Conservation (phyloP, 345 rosid species). For the Citrus reticulata region DNA sequence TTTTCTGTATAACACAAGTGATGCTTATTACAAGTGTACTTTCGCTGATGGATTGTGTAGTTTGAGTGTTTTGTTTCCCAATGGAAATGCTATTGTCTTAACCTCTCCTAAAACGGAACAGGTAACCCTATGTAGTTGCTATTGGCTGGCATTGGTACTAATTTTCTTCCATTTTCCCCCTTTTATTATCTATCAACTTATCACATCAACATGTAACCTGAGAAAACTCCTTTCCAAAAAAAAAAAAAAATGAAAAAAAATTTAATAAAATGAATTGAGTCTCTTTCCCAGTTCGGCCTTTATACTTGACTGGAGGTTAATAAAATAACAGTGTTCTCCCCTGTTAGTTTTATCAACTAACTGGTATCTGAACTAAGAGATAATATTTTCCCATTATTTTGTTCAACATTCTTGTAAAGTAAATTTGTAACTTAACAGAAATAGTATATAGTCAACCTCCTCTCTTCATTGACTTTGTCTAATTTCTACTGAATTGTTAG, state of each 20-base stretch:
- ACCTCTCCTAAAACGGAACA: constrained; percentile 61
- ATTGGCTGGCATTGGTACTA: neutral
- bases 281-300: neutral
- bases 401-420: neutral
- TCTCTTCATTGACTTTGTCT: neutral
- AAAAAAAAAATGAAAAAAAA: neutral
- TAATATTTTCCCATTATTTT: neutral
- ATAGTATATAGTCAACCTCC: neutral
- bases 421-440: neutral
- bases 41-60: no score
- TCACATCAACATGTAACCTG: no score
- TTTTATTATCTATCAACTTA: neutral
- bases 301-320: neutral
- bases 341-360: neutral
- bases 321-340: neutral
- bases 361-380: neutral
- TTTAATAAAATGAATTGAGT: neutral
- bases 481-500: neutral
- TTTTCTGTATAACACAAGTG: no score
- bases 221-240: neutral
- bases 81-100: constrained; percentile 57
- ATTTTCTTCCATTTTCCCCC: neutral
- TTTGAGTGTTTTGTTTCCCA: constrained; percentile 27
- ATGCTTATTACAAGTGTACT: no score
- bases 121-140: constrained; percentile 33